Evolutionary conservation across 768 basidiomycete genomes (phyloP).

Genomic region (Tylopilus balloui): DNA sequence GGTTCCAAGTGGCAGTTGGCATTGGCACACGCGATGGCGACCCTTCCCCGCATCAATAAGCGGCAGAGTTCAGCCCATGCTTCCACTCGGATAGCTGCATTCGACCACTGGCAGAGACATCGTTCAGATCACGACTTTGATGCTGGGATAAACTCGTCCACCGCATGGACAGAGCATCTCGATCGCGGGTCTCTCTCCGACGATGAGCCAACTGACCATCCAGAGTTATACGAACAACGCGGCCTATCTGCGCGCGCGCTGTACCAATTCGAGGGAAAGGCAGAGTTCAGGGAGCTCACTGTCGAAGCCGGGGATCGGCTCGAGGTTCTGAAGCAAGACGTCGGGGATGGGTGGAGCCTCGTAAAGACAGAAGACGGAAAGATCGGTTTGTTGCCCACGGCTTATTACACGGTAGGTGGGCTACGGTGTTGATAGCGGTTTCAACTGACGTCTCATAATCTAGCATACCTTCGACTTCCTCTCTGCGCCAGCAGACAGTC

Average conservation of each 20-base stretch:
- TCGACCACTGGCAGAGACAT: conserved; percentile 30
- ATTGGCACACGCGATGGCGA: conserved; percentile 35
- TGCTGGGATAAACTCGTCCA: conserved; percentile 71
- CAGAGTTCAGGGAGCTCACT: conserved; percentile 66
- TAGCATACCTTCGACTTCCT: conserved; percentile 68
- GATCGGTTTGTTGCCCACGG: conserved; percentile 62
- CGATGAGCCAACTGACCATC: conserved; percentile 40
- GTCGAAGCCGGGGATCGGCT: conserved; percentile 68
- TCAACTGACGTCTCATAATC: not conserved
- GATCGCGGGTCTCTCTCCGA: conserved; percentile 48
- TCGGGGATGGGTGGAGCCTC: conserved; percentile 79
- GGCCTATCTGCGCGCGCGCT: conserved; percentile 60
- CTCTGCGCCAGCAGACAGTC: conserved; percentile 40
- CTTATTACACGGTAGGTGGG: conserved; percentile 65
- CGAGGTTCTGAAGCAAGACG: conserved; percentile 65
- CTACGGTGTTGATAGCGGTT: not conserved
- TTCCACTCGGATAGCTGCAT: conserved; percentile 5
- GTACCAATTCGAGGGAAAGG: conserved; percentile 71
- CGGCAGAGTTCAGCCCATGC: conserved; percentile 19
- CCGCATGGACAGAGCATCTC: conserved; percentile 69
- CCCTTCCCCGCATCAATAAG: conserved; percentile 34
- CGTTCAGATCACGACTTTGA: conserved; percentile 50
- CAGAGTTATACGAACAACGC: conserved; percentile 31
- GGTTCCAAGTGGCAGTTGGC: not conserved
- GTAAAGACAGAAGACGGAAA: conserved; percentile 54